phyloP scores from a whole-genome alignment of 2,329 filamentous ascomycete genomes.

The Neospermospora avenae region DNA sequence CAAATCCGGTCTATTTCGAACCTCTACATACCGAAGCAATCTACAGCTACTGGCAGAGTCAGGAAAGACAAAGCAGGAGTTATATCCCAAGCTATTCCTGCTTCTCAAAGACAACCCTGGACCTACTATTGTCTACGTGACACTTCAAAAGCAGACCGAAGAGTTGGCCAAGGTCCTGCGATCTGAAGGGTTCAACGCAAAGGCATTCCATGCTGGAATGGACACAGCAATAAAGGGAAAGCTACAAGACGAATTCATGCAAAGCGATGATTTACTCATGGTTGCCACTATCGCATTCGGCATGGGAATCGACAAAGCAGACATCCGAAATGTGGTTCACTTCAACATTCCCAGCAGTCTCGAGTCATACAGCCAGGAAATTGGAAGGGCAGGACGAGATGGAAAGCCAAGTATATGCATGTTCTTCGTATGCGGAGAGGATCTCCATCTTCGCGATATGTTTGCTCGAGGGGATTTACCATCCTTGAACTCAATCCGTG shows the following conservation, averaged over 20 bases:
- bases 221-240: slow-evolving; percentile 42
- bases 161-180: slow-evolving; percentile 40
- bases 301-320: slow-evolving; percentile 56
- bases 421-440: slow-evolving; percentile 54
- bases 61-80: slow-evolving; percentile 41
- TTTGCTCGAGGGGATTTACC: slow-evolving; percentile 59
- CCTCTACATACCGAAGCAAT: slow-evolving; percentile 54
- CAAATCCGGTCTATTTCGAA: slow-evolving; percentile 51
- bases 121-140: slow-evolving; percentile 59
- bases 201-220: slow-evolving; percentile 51
- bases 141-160: slow-evolving; percentile 52
- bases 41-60: slow-evolving; percentile 51
- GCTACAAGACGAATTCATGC: slow-evolving; percentile 52
- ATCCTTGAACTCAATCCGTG: slow-evolving; percentile 45
- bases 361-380: slow-evolving; percentile 56
- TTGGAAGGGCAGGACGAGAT: slow-evolving; percentile 54
- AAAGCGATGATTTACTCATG: slow-evolving; percentile 43
- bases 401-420: slow-evolving; percentile 52
- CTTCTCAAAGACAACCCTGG: slow-evolving; percentile 52
- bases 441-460: slow-evolving; percentile 56
- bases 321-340: slow-evolving; percentile 54
- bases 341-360: slow-evolving; percentile 49
- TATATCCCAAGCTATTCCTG: slow-evolving; percentile 42
- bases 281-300: slow-evolving; percentile 57
- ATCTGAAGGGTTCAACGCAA: slow-evolving; percentile 40